Percentiles rank a stretch among this genome's conserved stretches.
phyloP scores from a whole-genome alignment of 805 yeast species.

The Metschnikowia similis region DNA sequence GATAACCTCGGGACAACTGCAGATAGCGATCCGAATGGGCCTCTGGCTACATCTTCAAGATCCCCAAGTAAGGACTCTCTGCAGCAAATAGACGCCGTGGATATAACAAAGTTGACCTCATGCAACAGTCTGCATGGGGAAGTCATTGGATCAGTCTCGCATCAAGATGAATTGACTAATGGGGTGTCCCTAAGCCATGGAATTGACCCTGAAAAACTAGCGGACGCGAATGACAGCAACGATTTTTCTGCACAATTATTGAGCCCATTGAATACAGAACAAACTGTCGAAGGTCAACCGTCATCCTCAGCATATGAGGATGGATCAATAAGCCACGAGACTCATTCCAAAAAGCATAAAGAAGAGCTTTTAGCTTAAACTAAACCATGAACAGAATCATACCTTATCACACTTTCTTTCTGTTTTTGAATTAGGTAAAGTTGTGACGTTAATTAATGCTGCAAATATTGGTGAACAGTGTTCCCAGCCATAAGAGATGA shows the following conservation, averaged over 20 bases:
- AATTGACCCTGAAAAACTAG: neutral
- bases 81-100: neutral
- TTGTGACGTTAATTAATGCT: neutral
- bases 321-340: neutral
- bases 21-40: neutral
- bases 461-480: neutral
- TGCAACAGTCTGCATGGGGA: neutral
- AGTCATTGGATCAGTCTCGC: neutral
- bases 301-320: neutral
- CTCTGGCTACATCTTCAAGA: neutral
- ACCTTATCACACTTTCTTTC: neutral
- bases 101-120: neutral
- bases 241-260: neutral
- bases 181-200: neutral
- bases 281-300: neutral
- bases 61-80: neutral
- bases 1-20: neutral
- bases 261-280: constrained; percentile 3
- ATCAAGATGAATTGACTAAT: neutral
- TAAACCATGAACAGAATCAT: neutral
- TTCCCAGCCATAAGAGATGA: neutral
- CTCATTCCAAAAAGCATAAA: neutral
- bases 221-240: neutral
- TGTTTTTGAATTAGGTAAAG: neutral
- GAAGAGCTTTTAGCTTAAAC: neutral